Percentiles rank a stretch among this genome's conserved stretches.
These are phyloP conservation scores for Lasiosphaeris hirsuta DNA, from an alignment of 495 filamentous ascomycete genomes.

Conservation along the genomic window DNA sequence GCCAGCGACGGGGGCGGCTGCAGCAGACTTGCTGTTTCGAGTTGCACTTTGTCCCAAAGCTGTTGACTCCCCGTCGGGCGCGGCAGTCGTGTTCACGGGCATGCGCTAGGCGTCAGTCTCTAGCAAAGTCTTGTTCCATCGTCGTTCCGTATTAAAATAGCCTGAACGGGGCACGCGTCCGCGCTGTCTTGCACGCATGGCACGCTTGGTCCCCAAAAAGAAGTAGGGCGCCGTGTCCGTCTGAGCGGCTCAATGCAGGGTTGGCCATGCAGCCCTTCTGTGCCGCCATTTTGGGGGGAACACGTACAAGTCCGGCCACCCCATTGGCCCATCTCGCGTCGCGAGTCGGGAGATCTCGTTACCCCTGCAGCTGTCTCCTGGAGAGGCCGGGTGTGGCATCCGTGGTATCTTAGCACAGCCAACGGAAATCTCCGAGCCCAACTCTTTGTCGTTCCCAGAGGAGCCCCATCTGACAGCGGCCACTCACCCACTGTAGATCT, in stretches of 20 bases:
- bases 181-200: conserved; percentile 6
- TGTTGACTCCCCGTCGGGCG: neutral
- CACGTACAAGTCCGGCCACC: neutral
- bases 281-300: neutral
- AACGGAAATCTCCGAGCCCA: neutral
- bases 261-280: neutral
- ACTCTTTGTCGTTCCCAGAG: neutral
- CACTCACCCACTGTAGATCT: neutral
- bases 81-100: conserved; percentile 1
- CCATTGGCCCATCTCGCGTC: neutral
- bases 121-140: conserved; percentile 18
- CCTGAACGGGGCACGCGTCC: conserved; percentile 14
- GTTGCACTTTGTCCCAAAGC: neutral
- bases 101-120: neutral
- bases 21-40: conserved; percentile 2
- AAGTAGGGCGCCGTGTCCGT: conserved; percentile 7
- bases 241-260: conserved; percentile 19
- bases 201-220: neutral
- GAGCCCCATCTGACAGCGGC: neutral
- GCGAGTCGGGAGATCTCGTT: conserved; percentile 4
- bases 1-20: neutral
- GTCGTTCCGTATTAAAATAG: conserved; percentile 28
- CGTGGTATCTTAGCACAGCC: neutral
- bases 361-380: neutral
- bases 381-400: neutral